phyloP scores from a whole-genome alignment of 129 eudicot genomes.

The Cynara cardunculus region DNA sequence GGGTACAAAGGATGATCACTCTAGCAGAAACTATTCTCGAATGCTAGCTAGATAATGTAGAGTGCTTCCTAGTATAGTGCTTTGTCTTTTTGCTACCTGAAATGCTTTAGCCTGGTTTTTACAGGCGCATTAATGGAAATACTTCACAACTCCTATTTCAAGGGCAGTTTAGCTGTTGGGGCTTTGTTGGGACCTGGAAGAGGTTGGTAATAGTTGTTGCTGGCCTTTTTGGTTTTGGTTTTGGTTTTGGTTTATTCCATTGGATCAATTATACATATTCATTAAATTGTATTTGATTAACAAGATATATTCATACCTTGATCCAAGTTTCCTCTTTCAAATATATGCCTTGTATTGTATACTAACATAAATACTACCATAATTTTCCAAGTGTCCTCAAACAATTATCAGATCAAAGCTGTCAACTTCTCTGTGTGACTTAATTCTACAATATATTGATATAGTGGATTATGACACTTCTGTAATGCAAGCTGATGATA shows the following conservation, averaged over 20 bases:
- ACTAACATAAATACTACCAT: not conserved
- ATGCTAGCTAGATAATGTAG: slow-evolving; percentile 10
- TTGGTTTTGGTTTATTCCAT: not conserved
- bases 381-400: not conserved
- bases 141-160: slow-evolving; percentile 80
- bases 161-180: slow-evolving; percentile 82
- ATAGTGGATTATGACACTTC: not conserved
- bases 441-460: not conserved
- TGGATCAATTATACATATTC: not conserved
- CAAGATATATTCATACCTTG: not conserved
- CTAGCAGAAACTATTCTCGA: not conserved
- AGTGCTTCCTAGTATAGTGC: slow-evolving; percentile 1
- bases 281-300: not conserved
- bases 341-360: not conserved
- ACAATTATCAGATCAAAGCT: not conserved
- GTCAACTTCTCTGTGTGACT: not conserved
- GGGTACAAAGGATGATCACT: not conserved
- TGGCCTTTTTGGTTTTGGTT: not conserved
- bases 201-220: slow-evolving; percentile 44
- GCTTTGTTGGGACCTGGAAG: slow-evolving; percentile 89
- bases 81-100: slow-evolving; percentile 9
- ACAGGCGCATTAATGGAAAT: slow-evolving; percentile 58
- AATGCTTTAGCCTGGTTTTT: slow-evolving; percentile 10
- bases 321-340: slow-evolving; percentile 9
- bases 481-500: not conserved